A percentile compares a stretch with the other conserved stretches of the same genome.
phyloP scores from a whole-genome alignment of 345 rosid species.

The Pugionium dolabratum region DNA sequence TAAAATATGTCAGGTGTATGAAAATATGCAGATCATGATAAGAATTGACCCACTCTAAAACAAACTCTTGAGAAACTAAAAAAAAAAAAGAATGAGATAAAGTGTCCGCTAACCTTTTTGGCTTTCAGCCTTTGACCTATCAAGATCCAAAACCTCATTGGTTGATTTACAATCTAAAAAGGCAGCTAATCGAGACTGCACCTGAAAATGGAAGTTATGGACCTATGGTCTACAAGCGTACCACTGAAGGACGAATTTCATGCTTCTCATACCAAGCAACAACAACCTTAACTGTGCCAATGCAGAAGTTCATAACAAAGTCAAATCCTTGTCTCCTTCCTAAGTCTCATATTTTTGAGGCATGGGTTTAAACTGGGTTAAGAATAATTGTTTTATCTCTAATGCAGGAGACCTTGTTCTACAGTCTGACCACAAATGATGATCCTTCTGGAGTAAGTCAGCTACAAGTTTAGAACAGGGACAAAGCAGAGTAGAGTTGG shows the following conservation, averaged over 20 bases:
- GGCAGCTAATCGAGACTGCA: conserved; percentile 14
- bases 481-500: conserved; percentile 7
- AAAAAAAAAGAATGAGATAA: conserved; percentile 3
- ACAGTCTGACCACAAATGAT: conserved; percentile 16
- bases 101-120: conserved; percentile 28
- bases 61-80: neutral
- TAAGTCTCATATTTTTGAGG: conserved; percentile 25
- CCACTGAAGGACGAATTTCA: conserved; percentile 6
- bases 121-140: conserved; percentile 8
- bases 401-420: conserved; percentile 17
- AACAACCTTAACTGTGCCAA: conserved; percentile 12
- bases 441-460: conserved; percentile 23
- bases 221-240: conserved; percentile 7
- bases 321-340: conserved; percentile 24
- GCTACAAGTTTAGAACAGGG: conserved; percentile 5
- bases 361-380: conserved; percentile 11
- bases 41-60: conserved; percentile 4
- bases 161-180: neutral
- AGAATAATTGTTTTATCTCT: conserved; percentile 15
- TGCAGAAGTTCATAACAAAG: neutral
- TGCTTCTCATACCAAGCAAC: conserved; percentile 34
- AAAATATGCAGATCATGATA: conserved; percentile 17
- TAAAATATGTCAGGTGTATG: conserved; percentile 6
- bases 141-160: conserved; percentile 24
- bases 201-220: conserved; percentile 7